These are phyloP conservation scores for Sporothrix variecibatus DNA, from an alignment of 2,329 filamentous ascomycete species.

Conservation along the genomic window DNA sequence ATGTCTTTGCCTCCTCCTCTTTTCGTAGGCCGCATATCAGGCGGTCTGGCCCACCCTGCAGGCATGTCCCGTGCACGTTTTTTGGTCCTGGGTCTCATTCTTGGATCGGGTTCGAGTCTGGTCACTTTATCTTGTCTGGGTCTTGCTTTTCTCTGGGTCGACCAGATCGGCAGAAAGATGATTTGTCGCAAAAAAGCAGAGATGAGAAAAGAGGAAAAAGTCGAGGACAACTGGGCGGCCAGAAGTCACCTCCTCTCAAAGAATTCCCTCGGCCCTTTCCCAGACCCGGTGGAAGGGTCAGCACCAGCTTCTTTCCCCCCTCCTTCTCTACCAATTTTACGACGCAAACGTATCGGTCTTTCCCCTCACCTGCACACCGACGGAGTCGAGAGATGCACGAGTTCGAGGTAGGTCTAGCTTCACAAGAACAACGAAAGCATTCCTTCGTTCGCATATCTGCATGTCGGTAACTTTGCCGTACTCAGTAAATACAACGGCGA, in stretches of 20 bases:
- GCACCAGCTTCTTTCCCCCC: not conserved
- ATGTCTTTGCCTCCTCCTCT: not conserved
- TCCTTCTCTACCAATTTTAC: not conserved
- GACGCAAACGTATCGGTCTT: not conserved
- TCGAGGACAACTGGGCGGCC: not conserved
- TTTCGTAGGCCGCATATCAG: not conserved
- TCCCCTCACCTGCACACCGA: slow-evolving; percentile 1
- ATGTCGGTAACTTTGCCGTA: not conserved
- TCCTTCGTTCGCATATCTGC: not conserved
- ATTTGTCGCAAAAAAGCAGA: slow-evolving; percentile 13
- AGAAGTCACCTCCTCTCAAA: not conserved
- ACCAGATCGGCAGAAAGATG: slow-evolving; percentile 17
- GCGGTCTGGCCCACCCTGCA: not conserved
- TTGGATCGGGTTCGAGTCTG: not conserved
- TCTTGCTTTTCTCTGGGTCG: not conserved
- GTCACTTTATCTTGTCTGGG: no score
- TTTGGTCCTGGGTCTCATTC: not conserved
- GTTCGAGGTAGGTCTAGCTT: not conserved
- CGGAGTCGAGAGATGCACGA: not conserved
- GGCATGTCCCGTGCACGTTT: not conserved
- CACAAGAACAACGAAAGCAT: not conserved
- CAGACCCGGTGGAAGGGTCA: not conserved
- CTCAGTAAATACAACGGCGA: not conserved
- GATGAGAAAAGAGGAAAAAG: not conserved
- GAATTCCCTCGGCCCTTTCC: not conserved